Conservation (phyloP, 1,284 basidiomycete genomes). For the Lignosus rhinocerotis region DNA sequence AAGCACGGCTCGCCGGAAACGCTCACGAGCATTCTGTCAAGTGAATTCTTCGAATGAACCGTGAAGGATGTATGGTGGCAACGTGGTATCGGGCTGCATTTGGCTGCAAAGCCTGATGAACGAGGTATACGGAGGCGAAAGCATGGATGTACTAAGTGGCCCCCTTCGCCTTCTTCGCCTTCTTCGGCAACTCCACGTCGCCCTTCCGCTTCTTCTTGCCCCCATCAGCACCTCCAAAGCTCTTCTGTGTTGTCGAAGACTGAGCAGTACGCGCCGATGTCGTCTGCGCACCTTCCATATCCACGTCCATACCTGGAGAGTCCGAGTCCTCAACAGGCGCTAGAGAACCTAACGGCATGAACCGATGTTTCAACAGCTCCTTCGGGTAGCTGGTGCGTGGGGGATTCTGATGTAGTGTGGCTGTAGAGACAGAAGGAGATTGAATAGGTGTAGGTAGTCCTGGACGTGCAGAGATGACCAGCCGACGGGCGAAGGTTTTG, state of each 20-base stretch:
- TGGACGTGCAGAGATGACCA: slow-evolving; percentile 57
- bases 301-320: slow-evolving; percentile 25
- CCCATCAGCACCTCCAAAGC: slow-evolving; percentile 25
- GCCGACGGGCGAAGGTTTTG: slow-evolving; percentile 53
- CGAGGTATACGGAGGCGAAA: background rate
- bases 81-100: too few relatives aligned
- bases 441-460: slow-evolving; percentile 37
- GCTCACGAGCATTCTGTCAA: too few relatives aligned
- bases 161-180: slow-evolving; percentile 44
- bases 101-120: too few relatives aligned
- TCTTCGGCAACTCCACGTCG: slow-evolving; percentile 34
- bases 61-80: too few relatives aligned
- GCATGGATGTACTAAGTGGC: slow-evolving; percentile 13
- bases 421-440: slow-evolving; percentile 24
- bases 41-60: too few relatives aligned
- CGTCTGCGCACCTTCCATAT: slow-evolving; percentile 16
- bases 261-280: slow-evolving; percentile 20
- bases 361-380: slow-evolving; percentile 62
- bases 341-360: slow-evolving; percentile 62
- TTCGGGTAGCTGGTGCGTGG: slow-evolving; percentile 58
- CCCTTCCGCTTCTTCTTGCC: slow-evolving; percentile 8
- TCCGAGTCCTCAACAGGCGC: slow-evolving; percentile 21
- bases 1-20: too few relatives aligned
- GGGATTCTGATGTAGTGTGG: slow-evolving; percentile 46
- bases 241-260: slow-evolving; percentile 14